A percentile compares a stretch with the other conserved stretches of the same genome.
These are phyloP conservation scores for Ceratobasidium sp. DNA, from an alignment of 1,284 basidiomycete species.

Conservation along the genomic window DNA sequence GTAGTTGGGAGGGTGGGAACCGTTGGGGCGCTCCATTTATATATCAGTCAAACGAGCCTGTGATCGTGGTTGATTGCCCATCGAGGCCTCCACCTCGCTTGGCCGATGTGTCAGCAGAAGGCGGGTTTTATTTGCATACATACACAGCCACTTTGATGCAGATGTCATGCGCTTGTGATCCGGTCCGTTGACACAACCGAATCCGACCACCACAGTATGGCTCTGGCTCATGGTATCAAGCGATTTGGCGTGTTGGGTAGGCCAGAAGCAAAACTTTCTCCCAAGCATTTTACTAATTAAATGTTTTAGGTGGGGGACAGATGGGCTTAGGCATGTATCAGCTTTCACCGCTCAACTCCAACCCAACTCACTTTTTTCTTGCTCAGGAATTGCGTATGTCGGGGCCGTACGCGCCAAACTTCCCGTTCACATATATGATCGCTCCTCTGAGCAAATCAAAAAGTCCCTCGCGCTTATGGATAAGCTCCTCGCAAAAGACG, in stretches of 20 bases:
- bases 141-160: conserved; percentile 3
- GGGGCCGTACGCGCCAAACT: conserved; percentile 83
- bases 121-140: conserved; percentile 38
- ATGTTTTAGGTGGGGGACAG: conserved; percentile 73
- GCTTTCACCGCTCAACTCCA: not conserved
- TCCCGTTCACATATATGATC: conserved; percentile 81
- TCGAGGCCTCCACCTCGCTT: conserved; percentile 40
- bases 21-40: not conserved
- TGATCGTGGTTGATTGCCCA: conserved; percentile 35
- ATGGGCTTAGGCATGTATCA: conserved; percentile 67
- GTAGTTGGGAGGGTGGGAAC: not conserved
- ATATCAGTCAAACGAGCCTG: not conserved
- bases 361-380: not conserved
- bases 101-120: conserved; percentile 5
- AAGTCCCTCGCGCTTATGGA: conserved; percentile 82
- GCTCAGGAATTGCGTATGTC: conserved; percentile 83
- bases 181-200: conserved; percentile 24
- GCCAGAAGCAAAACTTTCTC: not conserved
- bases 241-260: conserved; percentile 74
- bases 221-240: conserved; percentile 73
- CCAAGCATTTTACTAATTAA: not conserved
- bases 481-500: conserved; percentile 89
- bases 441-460: conserved; percentile 72
- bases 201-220: conserved; percentile 57
- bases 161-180: conserved; percentile 27